Evolutionary conservation across 2,329 filamentous ascomycete genomes (phyloP).

Genomic region (Paracamarosporium sp.): DNA sequence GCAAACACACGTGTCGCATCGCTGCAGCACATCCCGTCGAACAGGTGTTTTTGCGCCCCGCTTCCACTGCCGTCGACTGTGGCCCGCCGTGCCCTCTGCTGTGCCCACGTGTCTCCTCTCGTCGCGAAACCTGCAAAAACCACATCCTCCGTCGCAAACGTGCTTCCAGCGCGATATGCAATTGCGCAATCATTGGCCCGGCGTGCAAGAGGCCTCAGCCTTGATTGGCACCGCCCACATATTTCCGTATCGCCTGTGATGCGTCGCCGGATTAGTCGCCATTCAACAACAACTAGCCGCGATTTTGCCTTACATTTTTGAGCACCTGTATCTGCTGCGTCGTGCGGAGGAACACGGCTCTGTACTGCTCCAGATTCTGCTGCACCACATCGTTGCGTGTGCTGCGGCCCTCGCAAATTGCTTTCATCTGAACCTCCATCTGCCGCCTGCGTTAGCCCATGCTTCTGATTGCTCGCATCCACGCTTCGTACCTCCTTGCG

Average conservation of each 20-base stretch:
- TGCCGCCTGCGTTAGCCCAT: constrained; percentile 32
- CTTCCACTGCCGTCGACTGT: no score
- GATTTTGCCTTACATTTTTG: constrained; percentile 57
- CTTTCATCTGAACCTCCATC: constrained; percentile 97
- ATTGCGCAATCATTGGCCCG: background rate
- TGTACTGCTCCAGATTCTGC: constrained; percentile 86
- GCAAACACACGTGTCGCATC: constrained; percentile 25
- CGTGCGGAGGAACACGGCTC: constrained; percentile 83
- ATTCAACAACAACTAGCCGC: constrained; percentile 20
- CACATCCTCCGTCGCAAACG: background rate
- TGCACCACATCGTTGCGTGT: constrained; percentile 77
- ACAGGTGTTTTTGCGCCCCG: constrained; percentile 5
- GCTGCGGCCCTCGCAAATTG: constrained; percentile 87
- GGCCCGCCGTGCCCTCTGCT: background rate
- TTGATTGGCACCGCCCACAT: constrained; percentile 47
- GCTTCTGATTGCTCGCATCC: constrained; percentile 10
- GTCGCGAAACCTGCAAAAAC: background rate
- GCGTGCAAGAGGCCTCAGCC: constrained; percentile 25
- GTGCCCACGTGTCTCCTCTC: constrained; percentile 12
- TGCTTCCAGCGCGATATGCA: background rate
- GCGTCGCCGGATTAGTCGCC: constrained; percentile 19
- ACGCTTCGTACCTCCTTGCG: constrained; percentile 74
- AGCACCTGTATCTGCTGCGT: constrained; percentile 73
- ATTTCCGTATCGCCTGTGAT: constrained; percentile 48
- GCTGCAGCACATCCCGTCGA: constrained; percentile 27